These are phyloP conservation scores for Phaeosphaeriaceae sp. DNA, from an alignment of 2,329 filamentous ascomycete genomes.

Conservation along the genomic window DNA sequence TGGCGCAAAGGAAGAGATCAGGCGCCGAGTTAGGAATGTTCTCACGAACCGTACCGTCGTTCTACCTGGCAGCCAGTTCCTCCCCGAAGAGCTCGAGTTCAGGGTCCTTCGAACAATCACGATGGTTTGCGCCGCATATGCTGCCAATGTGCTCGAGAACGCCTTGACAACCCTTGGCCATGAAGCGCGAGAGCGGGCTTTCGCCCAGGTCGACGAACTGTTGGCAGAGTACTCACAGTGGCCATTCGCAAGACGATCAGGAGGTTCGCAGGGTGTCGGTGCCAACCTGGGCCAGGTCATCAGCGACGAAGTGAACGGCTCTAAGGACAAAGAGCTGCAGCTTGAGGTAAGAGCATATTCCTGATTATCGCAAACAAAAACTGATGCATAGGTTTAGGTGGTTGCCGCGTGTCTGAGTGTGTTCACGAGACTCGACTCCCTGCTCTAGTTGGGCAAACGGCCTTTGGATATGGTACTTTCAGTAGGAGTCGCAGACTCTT, in stretches of 20 bases:
- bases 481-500: not conserved
- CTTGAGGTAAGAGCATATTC: constrained; percentile 73
- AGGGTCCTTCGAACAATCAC: constrained; percentile 88
- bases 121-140: constrained; percentile 98
- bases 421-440: constrained; percentile 94
- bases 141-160: constrained; percentile 97
- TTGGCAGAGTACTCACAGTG: constrained; percentile 96
- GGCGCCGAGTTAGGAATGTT: constrained; percentile 88
- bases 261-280: constrained; percentile 81
- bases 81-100: constrained; percentile 94
- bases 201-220: constrained; percentile 95
- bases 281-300: constrained; percentile 91
- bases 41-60: constrained; percentile 94
- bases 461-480: not conserved
- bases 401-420: constrained; percentile 96
- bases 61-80: constrained; percentile 82
- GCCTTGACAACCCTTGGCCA: constrained; percentile 93
- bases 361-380: constrained; percentile 23
- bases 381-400: constrained; percentile 56
- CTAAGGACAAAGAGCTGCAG: constrained; percentile 93
- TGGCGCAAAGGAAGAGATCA: constrained; percentile 96
- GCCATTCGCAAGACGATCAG: constrained; percentile 85
- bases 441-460: constrained; percentile 65
- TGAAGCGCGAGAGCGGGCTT: constrained; percentile 91
- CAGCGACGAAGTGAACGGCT: constrained; percentile 82